These are phyloP conservation scores for Epithele typhae DNA, from an alignment of 768 basidiomycete genomes.

Conservation along the genomic window DNA sequence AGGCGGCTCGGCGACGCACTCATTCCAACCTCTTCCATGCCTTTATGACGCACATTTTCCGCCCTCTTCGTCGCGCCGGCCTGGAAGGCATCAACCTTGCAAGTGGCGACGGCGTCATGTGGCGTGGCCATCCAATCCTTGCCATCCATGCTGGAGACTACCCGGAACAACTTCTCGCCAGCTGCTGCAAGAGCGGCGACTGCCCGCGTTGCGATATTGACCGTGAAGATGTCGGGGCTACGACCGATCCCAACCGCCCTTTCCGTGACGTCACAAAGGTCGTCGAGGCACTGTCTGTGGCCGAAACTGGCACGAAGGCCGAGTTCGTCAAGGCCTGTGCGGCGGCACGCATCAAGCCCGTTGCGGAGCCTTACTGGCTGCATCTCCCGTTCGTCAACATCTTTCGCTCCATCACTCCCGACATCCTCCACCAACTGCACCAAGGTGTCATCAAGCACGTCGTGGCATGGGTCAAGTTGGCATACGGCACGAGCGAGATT, in stretches of 20 bases:
- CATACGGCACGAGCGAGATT: not conserved
- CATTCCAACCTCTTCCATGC: constrained; percentile 21
- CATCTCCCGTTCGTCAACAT: constrained; percentile 21
- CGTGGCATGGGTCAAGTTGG: not conserved
- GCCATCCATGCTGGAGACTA: constrained; percentile 20
- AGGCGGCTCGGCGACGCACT: constrained; percentile 14
- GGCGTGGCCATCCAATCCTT: constrained; percentile 20
- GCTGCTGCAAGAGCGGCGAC: constrained; percentile 12
- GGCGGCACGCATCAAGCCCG: constrained; percentile 16
- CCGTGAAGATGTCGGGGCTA: constrained; percentile 7
- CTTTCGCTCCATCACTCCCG: constrained; percentile 20
- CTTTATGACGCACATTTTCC: constrained; percentile 9
- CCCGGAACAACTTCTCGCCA: constrained; percentile 19
- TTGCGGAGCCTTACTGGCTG: constrained; percentile 21
- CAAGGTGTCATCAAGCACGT: constrained; percentile 26
- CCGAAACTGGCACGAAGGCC: not conserved
- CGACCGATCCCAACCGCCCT: constrained; percentile 25
- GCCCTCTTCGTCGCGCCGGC: constrained; percentile 12
- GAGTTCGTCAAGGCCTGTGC: constrained; percentile 11
- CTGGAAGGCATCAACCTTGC: constrained; percentile 12
- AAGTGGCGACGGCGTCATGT: constrained; percentile 18
- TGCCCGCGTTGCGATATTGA: constrained; percentile 17
- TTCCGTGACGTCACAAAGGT: constrained; percentile 1
- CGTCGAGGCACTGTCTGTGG: constrained; percentile 8
- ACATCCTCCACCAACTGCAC: constrained; percentile 25